Conservation (phyloP, 192 early-diverging fungal species). For the Backusella circina region DNA sequence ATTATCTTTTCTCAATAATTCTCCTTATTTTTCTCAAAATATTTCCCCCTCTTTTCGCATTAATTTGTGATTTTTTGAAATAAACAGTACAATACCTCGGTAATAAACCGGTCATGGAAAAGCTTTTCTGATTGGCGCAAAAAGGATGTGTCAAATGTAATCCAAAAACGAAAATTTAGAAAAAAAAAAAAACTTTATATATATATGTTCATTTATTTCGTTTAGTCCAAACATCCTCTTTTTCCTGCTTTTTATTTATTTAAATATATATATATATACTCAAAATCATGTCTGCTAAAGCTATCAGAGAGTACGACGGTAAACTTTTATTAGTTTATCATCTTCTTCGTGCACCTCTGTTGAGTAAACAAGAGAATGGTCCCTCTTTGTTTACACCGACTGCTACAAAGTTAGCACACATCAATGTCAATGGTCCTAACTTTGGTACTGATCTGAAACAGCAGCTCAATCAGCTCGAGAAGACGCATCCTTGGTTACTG, state of each 20-base stretch:
- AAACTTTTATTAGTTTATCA: constrained; percentile 92
- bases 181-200: no score
- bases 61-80: no score
- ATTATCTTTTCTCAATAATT: no score
- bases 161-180: neutral
- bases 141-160: neutral
- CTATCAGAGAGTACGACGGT: constrained; percentile 81
- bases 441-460: constrained; percentile 62
- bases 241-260: neutral
- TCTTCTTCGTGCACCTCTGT: constrained; percentile 69
- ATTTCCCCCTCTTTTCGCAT: no score
- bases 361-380: constrained; percentile 39
- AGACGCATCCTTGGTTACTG: constrained; percentile 80
- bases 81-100: no score
- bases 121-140: neutral
- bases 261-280: neutral
- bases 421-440: constrained; percentile 65
- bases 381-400: constrained; percentile 67
- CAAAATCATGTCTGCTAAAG: constrained; percentile 24
- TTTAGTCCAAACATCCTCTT: neutral
- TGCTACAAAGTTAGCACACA: constrained; percentile 70
- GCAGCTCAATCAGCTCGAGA: constrained; percentile 58
- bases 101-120: neutral
- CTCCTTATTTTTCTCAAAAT: no score
- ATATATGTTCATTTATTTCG: no score